A percentile compares a stretch with the other conserved stretches of the same genome.
Conservation (phyloP, 2,329 filamentous ascomycete genomes). For the Stagonosporopsis tanaceti region DNA sequence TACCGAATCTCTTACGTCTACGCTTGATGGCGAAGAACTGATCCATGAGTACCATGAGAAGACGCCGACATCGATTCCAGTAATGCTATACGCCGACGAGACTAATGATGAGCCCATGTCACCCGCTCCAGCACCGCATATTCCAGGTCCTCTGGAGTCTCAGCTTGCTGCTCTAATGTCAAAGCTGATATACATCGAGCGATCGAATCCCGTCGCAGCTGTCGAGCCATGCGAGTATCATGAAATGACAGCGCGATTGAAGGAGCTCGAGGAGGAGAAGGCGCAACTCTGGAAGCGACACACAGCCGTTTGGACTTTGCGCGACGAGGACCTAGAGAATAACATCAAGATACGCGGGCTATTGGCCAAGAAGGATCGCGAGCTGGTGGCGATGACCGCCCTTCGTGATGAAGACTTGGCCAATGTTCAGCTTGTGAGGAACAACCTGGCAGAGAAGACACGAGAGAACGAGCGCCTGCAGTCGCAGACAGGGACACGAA, state of each 20-base stretch:
- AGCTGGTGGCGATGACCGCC: slow-evolving; percentile 50
- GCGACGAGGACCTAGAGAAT: slow-evolving; percentile 55
- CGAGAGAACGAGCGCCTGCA: slow-evolving; percentile 45
- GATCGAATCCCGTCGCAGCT: slow-evolving; percentile 43
- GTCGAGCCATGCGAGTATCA: slow-evolving; percentile 50
- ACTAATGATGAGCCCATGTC: slow-evolving; percentile 29
- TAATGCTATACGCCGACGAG: slow-evolving; percentile 19
- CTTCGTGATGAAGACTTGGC: slow-evolving; percentile 54
- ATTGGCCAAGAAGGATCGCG: slow-evolving; percentile 51
- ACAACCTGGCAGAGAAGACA: slow-evolving; percentile 52
- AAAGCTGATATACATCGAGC: slow-evolving; percentile 49
- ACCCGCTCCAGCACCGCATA: slow-evolving; percentile 31
- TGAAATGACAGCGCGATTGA: slow-evolving; percentile 40
- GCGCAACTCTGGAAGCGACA: slow-evolving; percentile 47
- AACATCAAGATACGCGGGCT: slow-evolving; percentile 53
- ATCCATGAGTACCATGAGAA: slow-evolving; percentile 39
- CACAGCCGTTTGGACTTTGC: slow-evolving; percentile 52
- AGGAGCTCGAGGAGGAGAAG: slow-evolving; percentile 50
- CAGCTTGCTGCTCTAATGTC: slow-evolving; percentile 49
- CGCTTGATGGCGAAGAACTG: slow-evolving; percentile 43
- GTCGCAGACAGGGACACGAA: slow-evolving; percentile 31
- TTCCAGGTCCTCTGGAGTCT: slow-evolving; percentile 47
- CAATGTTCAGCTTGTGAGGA: slow-evolving; percentile 51
- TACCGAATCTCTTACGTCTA: slow-evolving; percentile 42
- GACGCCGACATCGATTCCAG: slow-evolving; percentile 34